Evolutionary conservation across 208 protist species (phyloP), one percentile per base, ranked within the genome.

Genomic region (Crithidia thermophila): DNA sequence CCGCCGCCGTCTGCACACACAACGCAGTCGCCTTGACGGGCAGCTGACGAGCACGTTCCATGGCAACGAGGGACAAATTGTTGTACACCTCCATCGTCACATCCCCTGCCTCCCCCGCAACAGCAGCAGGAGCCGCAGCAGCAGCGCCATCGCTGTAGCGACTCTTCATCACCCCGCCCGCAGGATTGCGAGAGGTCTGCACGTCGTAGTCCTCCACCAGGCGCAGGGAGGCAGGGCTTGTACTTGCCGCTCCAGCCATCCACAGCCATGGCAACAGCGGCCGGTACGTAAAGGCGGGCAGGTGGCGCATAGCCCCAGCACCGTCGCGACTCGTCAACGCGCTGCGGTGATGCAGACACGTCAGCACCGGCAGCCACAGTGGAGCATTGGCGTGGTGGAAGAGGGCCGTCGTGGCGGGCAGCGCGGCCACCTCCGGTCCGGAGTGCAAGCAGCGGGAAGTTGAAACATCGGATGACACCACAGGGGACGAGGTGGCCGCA

Each of bases 191-290:
- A n/a, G n/a, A n/a, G n/a, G n/a, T n/a, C n/a, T n/a, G 3, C 21
- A 36, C 23, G 31, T 42, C 31, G 23, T 30, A 14, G 30, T 20
- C 18, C 49, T 27, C 9, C 39, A 10, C 16, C 8, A 53, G 18
- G 18, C 47, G 20, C 9, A 18, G 47, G 39, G 16, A 34, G 13
- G 20, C 27, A 40, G 40, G 8, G 47, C 7, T 30, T n/a, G n/a
- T n/a, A n/a, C n/a, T n/a, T n/a, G n/a, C n/a, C n/a, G n/a, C n/a
- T n/a, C n/a, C n/a, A n/a, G n/a, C n/a, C n/a, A 60, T 27, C 87
- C 87, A 93, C 18, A 93, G 42, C 78, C 81, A 93, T 16, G 81
- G 81, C 47, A 93, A 47, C 16, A 75, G 51, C 13, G 69, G 61
- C 11, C 57, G 67, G 56, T 76, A 86, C 1, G 81, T 77, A 20